These are phyloP conservation scores for Lagenidium sp. DNA, from an alignment of 352 stramenopile species.

Conservation along the genomic window DNA sequence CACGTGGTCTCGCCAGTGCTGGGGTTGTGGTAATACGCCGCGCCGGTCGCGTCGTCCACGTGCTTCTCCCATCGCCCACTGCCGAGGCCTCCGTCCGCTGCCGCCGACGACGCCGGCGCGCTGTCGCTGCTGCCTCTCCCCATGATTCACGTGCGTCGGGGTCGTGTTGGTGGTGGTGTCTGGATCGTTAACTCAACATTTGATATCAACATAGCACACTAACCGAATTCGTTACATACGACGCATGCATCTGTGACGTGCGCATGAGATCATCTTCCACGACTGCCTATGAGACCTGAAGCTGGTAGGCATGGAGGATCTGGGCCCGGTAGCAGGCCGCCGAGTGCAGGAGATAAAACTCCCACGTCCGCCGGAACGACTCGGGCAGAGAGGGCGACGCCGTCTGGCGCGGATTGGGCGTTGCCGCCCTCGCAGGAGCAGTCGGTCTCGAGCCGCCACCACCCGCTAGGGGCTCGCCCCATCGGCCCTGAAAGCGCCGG, in stretches of 20 bases:
- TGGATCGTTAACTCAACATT: no score
- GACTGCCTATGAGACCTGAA: constrained; percentile 29
- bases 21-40: constrained; percentile 72
- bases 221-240: no score
- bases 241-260: no score
- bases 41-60: constrained; percentile 50
- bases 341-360: constrained; percentile 86
- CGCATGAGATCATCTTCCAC: neutral
- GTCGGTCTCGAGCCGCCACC: no score
- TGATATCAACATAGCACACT: no score
- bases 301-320: constrained; percentile 63
- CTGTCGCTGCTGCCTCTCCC: no score
- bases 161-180: no score
- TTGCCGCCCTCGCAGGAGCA: no score
- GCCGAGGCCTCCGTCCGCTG: neutral
- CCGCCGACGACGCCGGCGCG: no score
- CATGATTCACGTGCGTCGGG: no score
- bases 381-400: constrained; percentile 32
- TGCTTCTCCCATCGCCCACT: constrained; percentile 49
- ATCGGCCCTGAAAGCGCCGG: constrained; percentile 58
- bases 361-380: constrained; percentile 80
- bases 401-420: no score
- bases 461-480: constrained; percentile 1
- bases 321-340: constrained; percentile 72
- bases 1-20: constrained; percentile 64